phyloP scores from a whole-genome alignment of 371 early-diverging fungal species.

The Rhizopus stolonifer region DNA sequence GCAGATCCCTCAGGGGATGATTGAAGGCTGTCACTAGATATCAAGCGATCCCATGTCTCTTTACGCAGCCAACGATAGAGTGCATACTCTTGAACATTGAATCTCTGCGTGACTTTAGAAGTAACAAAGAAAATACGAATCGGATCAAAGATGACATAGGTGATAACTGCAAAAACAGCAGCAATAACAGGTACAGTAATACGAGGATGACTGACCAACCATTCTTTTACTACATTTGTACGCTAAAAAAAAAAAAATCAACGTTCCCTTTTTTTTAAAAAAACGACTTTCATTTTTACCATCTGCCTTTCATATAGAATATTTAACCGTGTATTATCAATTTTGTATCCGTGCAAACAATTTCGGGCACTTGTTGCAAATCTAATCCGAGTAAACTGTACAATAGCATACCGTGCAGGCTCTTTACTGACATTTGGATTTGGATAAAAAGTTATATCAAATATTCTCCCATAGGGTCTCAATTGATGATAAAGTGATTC shows the following conservation, averaged over 20 bases:
- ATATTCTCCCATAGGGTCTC: slow-evolving; percentile 80
- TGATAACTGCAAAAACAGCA: slow-evolving; percentile 70
- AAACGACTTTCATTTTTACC: slow-evolving; percentile 20
- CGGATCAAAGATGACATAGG: slow-evolving; percentile 90
- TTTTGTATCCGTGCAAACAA: slow-evolving; percentile 77
- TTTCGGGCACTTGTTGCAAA: slow-evolving; percentile 87
- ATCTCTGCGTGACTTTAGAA: slow-evolving; percentile 79
- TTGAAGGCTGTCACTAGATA: slow-evolving; percentile 1
- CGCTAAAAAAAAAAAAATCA: slow-evolving; percentile 24
- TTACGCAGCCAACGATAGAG: slow-evolving; percentile 64
- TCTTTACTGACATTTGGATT: slow-evolving; percentile 63
- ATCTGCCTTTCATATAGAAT: slow-evolving; percentile 71
- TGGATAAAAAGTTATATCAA: slow-evolving; percentile 68
- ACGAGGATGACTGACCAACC: slow-evolving; percentile 74
- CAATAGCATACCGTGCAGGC: slow-evolving; percentile 72
- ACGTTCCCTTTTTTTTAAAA: background rate
- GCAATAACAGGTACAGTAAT: slow-evolving; percentile 73
- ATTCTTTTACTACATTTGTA: slow-evolving; percentile 65
- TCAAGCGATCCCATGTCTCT: slow-evolving; percentile 58
- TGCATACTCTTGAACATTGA: slow-evolving; percentile 65
- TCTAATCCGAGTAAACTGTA: slow-evolving; percentile 73
- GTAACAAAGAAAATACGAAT: slow-evolving; percentile 83
- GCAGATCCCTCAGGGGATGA: slow-evolving; percentile 13
- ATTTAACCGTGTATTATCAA: slow-evolving; percentile 68
- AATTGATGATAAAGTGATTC: slow-evolving; percentile 77